These are phyloP conservation scores for Phytophthora parvispora DNA, from an alignment of 352 stramenopile species.

Conservation along the genomic window DNA sequence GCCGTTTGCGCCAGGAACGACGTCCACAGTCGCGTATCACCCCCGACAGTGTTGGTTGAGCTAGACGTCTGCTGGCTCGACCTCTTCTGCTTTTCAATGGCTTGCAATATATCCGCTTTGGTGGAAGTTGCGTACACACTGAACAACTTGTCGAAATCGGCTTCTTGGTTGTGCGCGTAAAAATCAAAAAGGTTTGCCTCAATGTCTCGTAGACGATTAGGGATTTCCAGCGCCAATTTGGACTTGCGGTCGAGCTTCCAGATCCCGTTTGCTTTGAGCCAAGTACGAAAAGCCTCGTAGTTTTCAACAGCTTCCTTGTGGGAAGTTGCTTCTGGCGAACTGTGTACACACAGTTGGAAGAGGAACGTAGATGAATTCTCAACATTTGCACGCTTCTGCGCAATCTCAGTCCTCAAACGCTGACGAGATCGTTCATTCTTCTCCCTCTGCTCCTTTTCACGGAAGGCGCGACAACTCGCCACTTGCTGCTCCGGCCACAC, in stretches of 20 bases:
- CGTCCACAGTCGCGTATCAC: too few species aligned
- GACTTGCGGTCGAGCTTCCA: background rate
- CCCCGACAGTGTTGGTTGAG: too few species aligned
- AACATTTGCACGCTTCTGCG: background rate
- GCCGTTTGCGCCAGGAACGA: too few species aligned
- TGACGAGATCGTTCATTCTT: background rate
- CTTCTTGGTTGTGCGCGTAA: conserved; percentile 1
- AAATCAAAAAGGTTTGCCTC: background rate
- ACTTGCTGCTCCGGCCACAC: background rate
- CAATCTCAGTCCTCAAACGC: background rate
- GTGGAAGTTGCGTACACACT: background rate
- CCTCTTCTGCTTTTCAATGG: too few species aligned
- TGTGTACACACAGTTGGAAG: background rate
- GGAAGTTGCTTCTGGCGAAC: background rate
- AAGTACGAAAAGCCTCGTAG: background rate
- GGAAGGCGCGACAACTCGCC: background rate
- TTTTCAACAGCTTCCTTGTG: background rate
- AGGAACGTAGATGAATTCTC: too few species aligned
- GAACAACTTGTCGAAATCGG: background rate
- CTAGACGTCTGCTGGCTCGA: too few species aligned
- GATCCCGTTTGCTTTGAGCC: background rate
- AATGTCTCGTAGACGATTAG: background rate
- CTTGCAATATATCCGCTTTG: background rate
- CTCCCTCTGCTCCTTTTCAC: background rate
- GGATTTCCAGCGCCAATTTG: background rate